Evolutionary conservation across 257 asterid species (phyloP), one percentile per base, ranked within the genome.

Genomic region (Plantago elongata): DNA sequence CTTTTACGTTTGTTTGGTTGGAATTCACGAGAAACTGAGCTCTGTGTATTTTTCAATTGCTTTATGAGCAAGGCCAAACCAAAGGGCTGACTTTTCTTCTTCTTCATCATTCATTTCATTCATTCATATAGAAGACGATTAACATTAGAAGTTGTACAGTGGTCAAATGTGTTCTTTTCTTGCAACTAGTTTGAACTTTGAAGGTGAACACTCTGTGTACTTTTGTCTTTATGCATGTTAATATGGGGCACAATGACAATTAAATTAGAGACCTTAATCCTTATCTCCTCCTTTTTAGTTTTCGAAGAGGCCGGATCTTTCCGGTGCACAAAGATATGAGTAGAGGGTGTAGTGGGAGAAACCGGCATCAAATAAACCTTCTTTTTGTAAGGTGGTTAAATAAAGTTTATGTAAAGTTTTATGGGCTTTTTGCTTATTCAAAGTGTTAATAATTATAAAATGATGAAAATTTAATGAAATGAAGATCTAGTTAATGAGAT

Each of bases 1-100:
- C 49, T 46, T 62, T 57, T 72, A 14, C 37, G 69, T 72, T 60
- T 58, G 72, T 57, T 66, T 45, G 67, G 73, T 79, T 71, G 72
- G 87, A 80, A 66, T 66, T 81, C 82, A 76, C 83, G 87, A 77
- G 87, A 81, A 78, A 72, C 69, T 49, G 59, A 51, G 57, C 47
- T 15, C 4, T 3, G 38, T 14, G 13, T 40, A 60, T 60, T 67
- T 67, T 72, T 40, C 64, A 64, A 67, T 29, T 54, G 14, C 66
- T 62, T 74, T 70, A 51, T 61, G 46, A 51, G 13, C 58, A 66
- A 62, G 57, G 54, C 71, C 68, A 63, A 67, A 34, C 40, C 8
- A 34, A 4, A 44, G 60, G 55, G 81, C 76, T 73, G 87, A 81
- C 83, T 73, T 70, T 72, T 75, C 64, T 37, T 58, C 18, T n/a